Evolutionary conservation across 1,284 basidiomycete species (phyloP), one percentile per base, ranked within the genome.

Genomic region (Ustilago sp.): DNA sequence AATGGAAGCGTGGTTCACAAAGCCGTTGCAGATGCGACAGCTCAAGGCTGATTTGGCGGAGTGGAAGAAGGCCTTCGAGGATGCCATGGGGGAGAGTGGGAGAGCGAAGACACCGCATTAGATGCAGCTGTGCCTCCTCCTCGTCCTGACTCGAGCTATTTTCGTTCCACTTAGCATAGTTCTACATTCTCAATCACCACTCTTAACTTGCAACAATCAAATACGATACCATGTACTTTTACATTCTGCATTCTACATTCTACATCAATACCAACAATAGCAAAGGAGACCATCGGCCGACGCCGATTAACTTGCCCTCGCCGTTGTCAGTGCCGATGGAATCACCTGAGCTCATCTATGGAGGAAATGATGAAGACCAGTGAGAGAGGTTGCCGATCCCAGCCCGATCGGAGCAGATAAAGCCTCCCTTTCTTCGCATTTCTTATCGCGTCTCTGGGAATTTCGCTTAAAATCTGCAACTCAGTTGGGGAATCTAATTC

Each of bases 1-100:
- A 15, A 79, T 82, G 63, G 79, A 80, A 38, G 77, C 62, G 2
- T 82, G 80, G 77, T 60, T 68, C 19, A 72, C 79, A 7, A 76
- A 76, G 52, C 74, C 74, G 31, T 57, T 76, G 57, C 56, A 68
- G 63, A 78, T 78, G 70, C 58, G 65, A 19, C 53, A 62, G 58
- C 17, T 74, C 19, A 67, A 65, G 38, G 17, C 23, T 23, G 72
- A 74, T 43, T 39, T 78, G 57, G 64, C 61, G 1, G 68, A 58
- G 17, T 78, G 75, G 71, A 70, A 68, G 55, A 57, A 60, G 23
- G 51, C 60, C 28, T 78, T 68, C 31, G 68, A 76, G n/a, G 61
- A 71, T 32, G 28, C 31, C 35, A 53, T 17, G 4, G 34, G 23
- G n/a, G 15, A 53, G 15, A 34, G 19, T 23, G 53, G 9, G 23